Evolutionary conservation across 1,284 basidiomycete species (phyloP).

Genomic region (Stereum hirsutum): DNA sequence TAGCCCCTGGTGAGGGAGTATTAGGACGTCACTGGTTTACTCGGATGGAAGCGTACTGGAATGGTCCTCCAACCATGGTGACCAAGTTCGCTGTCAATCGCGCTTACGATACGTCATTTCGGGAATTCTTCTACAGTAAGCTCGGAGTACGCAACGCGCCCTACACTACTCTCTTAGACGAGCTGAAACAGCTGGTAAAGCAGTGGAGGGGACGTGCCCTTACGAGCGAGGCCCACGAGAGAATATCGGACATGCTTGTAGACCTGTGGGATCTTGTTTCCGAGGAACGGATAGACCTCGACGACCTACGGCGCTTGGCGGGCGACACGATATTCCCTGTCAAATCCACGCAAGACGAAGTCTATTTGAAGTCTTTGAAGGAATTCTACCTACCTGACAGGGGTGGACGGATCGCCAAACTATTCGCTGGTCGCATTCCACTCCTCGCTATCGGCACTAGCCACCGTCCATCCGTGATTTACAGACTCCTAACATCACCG

Average conservation of each 20-base stretch:
- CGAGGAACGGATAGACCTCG: background rate
- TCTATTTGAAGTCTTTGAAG: slow-evolving; percentile 1
- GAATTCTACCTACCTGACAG: slow-evolving; percentile 8
- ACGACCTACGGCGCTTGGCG: background rate
- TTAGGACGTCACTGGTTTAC: slow-evolving; percentile 5
- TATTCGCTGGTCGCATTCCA: slow-evolving; percentile 4
- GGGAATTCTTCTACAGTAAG: slow-evolving; percentile 10
- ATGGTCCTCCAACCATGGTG: slow-evolving; percentile 9
- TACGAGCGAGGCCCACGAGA: background rate
- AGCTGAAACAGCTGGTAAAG: slow-evolving; percentile 6
- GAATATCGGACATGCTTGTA: slow-evolving; percentile 6
- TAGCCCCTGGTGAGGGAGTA: slow-evolving; percentile 1
- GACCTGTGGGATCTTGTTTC: background rate
- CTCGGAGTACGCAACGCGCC: slow-evolving; percentile 10
- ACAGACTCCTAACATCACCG: no score
- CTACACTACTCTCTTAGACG: slow-evolving; percentile 8
- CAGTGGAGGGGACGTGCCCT: background rate
- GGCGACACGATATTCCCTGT: background rate
- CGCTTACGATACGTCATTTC: slow-evolving; percentile 6
- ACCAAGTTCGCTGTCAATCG: slow-evolving; percentile 6
- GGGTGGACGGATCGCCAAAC: slow-evolving; percentile 6
- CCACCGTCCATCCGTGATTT: no score
- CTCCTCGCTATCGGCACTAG: no score
- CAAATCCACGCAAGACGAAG: background rate
- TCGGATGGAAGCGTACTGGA: slow-evolving; percentile 8